Evolutionary conservation across 106 monocot species (phyloP), one percentile per base, ranked within the genome.

Genomic region (Cymbidium sinense): DNA sequence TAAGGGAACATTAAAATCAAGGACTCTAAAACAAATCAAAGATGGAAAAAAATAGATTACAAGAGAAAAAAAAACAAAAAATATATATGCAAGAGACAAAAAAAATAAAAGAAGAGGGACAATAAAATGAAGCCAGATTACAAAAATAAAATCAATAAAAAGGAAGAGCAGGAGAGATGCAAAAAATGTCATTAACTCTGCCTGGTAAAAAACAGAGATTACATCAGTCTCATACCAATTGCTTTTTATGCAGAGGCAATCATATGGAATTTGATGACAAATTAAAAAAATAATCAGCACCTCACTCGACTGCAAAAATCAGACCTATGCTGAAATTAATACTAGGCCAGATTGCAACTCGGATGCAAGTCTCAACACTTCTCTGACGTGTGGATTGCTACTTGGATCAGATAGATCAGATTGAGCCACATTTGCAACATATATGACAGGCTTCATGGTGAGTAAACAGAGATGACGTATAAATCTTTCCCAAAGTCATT

Each of bases 381-480:
- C 87, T 54, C 78, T 85, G 76, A 99, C 93, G 85, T 93, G 81
- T 81, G 91, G 84, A 84, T 95, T 95, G 71, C 74, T 80, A 47
- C 34, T 79, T 67, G 95, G 89, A 51, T 90, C 89, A 10, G 89
- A 87, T 43, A 99, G 86, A 74, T 93, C 99, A 28, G 95, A 88
- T 77, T 99, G 95, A 44, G 99, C 89, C 43, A 99, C 99, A 82
- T 99, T 99, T 44, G 99, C 99, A 30, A 99, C 91, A 84, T 93
- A 99, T 81, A 95, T 95, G 18, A 93, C 81, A 75, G 99, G 99
- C 76, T 99, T 99, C 99, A 99, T 93, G 5, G 99, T 99, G 30
- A 99, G 92, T 70, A 99, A 84, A 79, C 93, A 95, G 23, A 99
- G 89, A 34, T 99, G 99, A 2, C 70, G 83, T 78, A 99, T 86